These are phyloP conservation scores for Colletotrichum simmondsii DNA, from an alignment of 2,329 filamentous ascomycete genomes.

Conservation along the genomic window DNA sequence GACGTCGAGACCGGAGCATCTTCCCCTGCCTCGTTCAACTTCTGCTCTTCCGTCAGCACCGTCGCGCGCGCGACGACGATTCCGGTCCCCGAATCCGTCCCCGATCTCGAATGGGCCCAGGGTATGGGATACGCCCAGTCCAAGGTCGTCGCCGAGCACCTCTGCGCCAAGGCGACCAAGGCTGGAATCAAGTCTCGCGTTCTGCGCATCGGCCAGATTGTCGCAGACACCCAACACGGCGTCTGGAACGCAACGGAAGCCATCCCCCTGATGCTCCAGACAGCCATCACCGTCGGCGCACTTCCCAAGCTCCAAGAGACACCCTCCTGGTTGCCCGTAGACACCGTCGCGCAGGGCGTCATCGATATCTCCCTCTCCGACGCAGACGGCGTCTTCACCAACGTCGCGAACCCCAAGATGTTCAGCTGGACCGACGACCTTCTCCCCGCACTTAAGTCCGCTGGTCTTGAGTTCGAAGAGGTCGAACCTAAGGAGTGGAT, in stretches of 20 bases:
- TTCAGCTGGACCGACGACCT: slow-evolving; percentile 63
- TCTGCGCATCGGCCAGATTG: slow-evolving; percentile 61
- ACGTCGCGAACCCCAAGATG: slow-evolving; percentile 58
- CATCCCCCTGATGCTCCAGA: slow-evolving; percentile 62
- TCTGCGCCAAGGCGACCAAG: slow-evolving; percentile 47
- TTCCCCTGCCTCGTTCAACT: slow-evolving; percentile 50
- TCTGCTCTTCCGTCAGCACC: slow-evolving; percentile 61
- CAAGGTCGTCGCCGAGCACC: slow-evolving; percentile 51
- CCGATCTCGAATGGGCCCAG: slow-evolving; percentile 50
- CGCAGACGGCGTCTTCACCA: slow-evolving; percentile 49
- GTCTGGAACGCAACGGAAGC: slow-evolving; percentile 64
- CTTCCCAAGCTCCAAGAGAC: slow-evolving; percentile 58
- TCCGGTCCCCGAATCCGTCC: slow-evolving; percentile 47
- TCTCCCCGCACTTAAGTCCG: slow-evolving; percentile 56
- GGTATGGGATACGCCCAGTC: slow-evolving; percentile 55
- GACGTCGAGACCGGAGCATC: slow-evolving; percentile 1
- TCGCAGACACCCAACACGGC: slow-evolving; percentile 57
- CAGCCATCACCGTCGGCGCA: slow-evolving; percentile 52
- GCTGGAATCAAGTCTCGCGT: slow-evolving; percentile 47
- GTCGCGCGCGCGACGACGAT: slow-evolving; percentile 46
- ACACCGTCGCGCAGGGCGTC: slow-evolving; percentile 53
- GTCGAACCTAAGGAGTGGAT: slow-evolving; percentile 58
- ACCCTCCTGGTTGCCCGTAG: slow-evolving; percentile 58
- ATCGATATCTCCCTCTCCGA: slow-evolving; percentile 49
- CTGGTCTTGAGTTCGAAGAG: slow-evolving; percentile 57